These are phyloP conservation scores for Lasiodiplodia gonubiensis DNA, from an alignment of 2,329 filamentous ascomycete genomes.

Conservation along the genomic window DNA sequence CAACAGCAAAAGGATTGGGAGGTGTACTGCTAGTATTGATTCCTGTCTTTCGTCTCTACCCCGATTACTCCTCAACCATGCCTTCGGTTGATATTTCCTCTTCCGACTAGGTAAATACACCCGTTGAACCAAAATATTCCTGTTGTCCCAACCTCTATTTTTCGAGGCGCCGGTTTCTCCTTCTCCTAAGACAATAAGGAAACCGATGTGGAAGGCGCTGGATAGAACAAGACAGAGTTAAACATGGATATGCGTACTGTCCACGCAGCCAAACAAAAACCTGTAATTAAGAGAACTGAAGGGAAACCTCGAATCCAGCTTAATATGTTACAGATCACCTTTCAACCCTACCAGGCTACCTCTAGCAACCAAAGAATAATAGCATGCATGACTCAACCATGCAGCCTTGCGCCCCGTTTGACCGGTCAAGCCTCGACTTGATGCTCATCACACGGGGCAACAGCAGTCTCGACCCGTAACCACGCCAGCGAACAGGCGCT, in stretches of 20 bases:
- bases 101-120: background rate
- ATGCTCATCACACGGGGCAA: background rate
- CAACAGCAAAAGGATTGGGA: background rate
- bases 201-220: background rate
- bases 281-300: background rate
- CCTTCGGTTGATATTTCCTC: background rate
- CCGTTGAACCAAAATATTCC: background rate
- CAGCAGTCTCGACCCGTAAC: background rate
- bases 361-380: background rate
- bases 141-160: background rate
- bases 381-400: background rate
- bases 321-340: background rate
- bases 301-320: background rate
- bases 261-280: background rate
- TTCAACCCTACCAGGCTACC: background rate
- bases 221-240: background rate
- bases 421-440: background rate
- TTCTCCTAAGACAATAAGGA: background rate
- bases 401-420: background rate
- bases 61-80: background rate
- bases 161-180: background rate
- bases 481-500: background rate
- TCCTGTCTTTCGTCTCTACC: background rate
- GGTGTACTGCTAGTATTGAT: background rate
- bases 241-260: background rate